A percentile compares a stretch with the other conserved stretches of the same genome.
Evolutionary conservation across 2,329 filamentous ascomycete genomes (phyloP).

Genomic region (Scolecobasidium constrictum): DNA sequence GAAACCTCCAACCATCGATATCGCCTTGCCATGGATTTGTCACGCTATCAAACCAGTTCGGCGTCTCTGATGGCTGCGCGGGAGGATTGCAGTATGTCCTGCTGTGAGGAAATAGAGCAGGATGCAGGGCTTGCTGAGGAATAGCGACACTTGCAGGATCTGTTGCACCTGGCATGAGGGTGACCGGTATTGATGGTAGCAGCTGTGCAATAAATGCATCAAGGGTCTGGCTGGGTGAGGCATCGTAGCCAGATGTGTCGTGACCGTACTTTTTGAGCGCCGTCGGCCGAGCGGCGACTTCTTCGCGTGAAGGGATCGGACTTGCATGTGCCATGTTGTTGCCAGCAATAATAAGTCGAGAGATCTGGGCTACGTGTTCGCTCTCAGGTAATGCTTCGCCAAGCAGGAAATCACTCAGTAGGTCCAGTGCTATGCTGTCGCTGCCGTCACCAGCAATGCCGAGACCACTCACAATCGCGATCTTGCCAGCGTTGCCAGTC

Average conservation of each 20-base stretch:
- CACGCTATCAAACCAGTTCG: constrained; percentile 74
- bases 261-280: constrained; percentile 79
- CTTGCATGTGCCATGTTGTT: constrained; percentile 59
- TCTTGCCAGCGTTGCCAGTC: constrained; percentile 47
- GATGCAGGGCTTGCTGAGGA: constrained; percentile 86
- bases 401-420: constrained; percentile 78
- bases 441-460: constrained; percentile 68
- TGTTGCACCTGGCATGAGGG: constrained; percentile 69
- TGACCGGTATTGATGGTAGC: constrained; percentile 78
- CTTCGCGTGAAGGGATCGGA: constrained; percentile 35
- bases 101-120: constrained; percentile 76
- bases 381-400: constrained; percentile 61
- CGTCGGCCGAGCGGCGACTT: constrained; percentile 32
- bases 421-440: constrained; percentile 62
- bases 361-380: constrained; percentile 59
- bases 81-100: constrained; percentile 53
- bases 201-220: constrained; percentile 74
- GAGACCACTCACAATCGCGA: constrained; percentile 84
- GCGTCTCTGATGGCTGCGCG: constrained; percentile 26
- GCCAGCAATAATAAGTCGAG: constrained; percentile 79
- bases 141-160: constrained; percentile 86
- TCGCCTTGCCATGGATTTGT: constrained; percentile 93
- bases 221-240: constrained; percentile 69
- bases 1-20: constrained; percentile 76
- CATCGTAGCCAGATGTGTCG: constrained; percentile 79